Conservation (phyloP, 192 early-diverging fungal genomes). For the Coemansia sp. region DNA sequence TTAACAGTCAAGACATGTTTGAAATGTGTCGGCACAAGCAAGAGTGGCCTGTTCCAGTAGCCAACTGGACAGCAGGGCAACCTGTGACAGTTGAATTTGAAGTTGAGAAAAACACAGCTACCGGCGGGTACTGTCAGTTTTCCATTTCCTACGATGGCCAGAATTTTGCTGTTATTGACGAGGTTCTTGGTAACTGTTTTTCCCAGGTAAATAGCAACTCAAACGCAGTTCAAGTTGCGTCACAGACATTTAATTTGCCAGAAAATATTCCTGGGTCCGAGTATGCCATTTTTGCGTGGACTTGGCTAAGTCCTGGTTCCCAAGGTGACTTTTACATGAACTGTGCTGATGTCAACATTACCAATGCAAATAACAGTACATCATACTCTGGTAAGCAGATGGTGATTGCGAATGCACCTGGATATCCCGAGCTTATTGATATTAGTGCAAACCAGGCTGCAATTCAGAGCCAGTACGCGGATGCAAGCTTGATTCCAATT, state of each 20-base stretch:
- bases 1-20: conserved; percentile 4
- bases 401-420: conserved; percentile 17
- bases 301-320: conserved; percentile 60
- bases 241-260: conserved; percentile 54
- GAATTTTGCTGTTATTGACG: conserved; percentile 59
- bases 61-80: conserved; percentile 56
- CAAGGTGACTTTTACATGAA: conserved; percentile 63
- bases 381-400: conserved; percentile 18
- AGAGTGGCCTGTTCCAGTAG: conserved; percentile 56
- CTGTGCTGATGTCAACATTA: conserved; percentile 22
- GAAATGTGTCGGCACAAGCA: conserved; percentile 62
- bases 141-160: conserved; percentile 62
- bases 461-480: conserved; percentile 1
- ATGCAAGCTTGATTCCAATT: background rate
- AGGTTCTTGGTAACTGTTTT: conserved; percentile 40
- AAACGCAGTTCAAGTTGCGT: background rate
- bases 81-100: conserved; percentile 51
- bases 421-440: background rate
- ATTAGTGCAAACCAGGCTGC: background rate
- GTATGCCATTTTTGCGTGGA: conserved; percentile 61
- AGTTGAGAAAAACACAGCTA: conserved; percentile 47
- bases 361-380: background rate
- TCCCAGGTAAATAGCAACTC: background rate
- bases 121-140: conserved; percentile 70
- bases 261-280: conserved; percentile 44